Evolutionary conservation across 2,329 filamentous ascomycete genomes (phyloP).

Genomic region (Pseudocercospora fijiensis): DNA sequence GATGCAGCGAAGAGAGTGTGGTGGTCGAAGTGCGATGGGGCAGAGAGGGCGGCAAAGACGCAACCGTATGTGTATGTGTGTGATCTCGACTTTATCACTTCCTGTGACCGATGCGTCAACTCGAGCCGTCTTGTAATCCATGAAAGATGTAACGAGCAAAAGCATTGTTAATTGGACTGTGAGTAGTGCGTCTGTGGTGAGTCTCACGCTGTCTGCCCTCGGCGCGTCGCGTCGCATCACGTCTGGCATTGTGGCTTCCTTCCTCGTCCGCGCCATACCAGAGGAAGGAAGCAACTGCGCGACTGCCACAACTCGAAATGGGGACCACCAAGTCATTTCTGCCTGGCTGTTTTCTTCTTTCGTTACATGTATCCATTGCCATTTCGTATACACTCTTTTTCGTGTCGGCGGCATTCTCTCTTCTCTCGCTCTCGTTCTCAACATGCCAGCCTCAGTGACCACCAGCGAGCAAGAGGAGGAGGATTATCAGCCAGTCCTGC

Average conservation of each 20-base stretch:
- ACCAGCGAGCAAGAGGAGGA: conserved; percentile 56
- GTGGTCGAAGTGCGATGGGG: conserved; percentile 25
- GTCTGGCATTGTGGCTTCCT: conserved; percentile 3
- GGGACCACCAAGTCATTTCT: conserved; percentile 2
- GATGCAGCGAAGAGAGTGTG: conserved; percentile 23
- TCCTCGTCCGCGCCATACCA: not conserved
- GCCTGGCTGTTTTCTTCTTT: not conserved
- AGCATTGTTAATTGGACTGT: not conserved
- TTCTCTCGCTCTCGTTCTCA: conserved; percentile 13
- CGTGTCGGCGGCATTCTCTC: not conserved
- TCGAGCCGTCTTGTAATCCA: conserved; percentile 2
- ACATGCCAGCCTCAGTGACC: conserved; percentile 54
- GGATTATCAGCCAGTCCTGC: conserved; percentile 38
- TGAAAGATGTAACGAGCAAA: conserved; percentile 9
- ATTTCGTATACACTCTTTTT: not conserved
- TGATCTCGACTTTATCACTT: conserved; percentile 7
- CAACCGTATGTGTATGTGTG: not conserved
- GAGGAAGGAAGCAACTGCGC: conserved; percentile 5
- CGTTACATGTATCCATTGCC: not conserved
- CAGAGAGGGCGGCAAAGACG: conserved; percentile 1
- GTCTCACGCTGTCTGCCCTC: not conserved
- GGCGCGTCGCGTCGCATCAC: not conserved
- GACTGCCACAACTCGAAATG: conserved; percentile 1
- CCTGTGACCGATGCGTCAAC: not conserved
- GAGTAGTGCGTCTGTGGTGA: not conserved